Conservation (phyloP, 1,284 basidiomycete species). For the Boletus hoseneyae region DNA sequence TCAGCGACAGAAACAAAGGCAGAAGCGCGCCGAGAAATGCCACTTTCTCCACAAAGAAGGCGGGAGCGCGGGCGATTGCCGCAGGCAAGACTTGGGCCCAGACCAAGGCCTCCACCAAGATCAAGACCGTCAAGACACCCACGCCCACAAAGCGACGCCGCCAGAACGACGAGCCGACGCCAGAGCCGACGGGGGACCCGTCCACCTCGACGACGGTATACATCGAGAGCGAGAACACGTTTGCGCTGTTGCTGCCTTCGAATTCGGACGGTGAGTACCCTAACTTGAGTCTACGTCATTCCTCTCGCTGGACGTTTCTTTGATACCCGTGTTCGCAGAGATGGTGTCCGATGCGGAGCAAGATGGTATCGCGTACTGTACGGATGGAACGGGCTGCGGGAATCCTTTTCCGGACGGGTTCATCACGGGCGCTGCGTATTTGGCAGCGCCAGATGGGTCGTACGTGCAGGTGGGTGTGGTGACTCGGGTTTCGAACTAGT, state of each 20-base stretch:
- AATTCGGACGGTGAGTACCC: slow-evolving; percentile 34
- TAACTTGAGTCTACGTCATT: not conserved
- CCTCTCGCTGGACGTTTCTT: not conserved
- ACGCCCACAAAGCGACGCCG: slow-evolving; percentile 22
- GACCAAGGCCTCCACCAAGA: not conserved
- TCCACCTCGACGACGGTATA: slow-evolving; percentile 42
- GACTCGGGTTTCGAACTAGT: not conserved
- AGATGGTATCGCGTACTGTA: slow-evolving; percentile 41
- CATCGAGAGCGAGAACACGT: slow-evolving; percentile 33
- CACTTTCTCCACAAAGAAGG: not conserved
- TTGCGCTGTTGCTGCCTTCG: slow-evolving; percentile 41
- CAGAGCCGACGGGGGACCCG: slow-evolving; percentile 42
- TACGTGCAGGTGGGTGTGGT: slow-evolving; percentile 40
- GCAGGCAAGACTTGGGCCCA: not conserved
- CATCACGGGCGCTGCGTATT: slow-evolving; percentile 40
- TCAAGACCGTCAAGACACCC: not conserved
- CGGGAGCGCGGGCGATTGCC: not conserved
- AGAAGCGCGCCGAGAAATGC: not conserved
- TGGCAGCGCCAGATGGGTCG: slow-evolving; percentile 37
- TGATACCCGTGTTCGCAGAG: slow-evolving; percentile 25
- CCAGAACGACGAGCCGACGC: slow-evolving; percentile 40
- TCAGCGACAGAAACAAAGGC: not conserved
- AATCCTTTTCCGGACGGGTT: slow-evolving; percentile 38
- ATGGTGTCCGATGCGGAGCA: slow-evolving; percentile 43
- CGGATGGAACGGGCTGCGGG: slow-evolving; percentile 30